Base-by-base conservation (phyloP, 345 rosid genomes). In the Lepidium africanum region DNA sequence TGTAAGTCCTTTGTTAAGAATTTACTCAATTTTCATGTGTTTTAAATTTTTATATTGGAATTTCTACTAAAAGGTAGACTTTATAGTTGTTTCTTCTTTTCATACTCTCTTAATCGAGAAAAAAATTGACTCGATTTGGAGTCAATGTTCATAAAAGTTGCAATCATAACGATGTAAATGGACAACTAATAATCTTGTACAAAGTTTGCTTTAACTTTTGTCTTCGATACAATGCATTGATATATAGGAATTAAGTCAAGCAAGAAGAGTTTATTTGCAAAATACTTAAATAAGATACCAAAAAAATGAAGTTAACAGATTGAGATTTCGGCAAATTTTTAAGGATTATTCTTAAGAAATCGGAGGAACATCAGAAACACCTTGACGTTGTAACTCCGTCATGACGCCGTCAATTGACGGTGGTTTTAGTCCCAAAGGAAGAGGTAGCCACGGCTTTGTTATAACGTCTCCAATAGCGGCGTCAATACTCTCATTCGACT, bases 401-500 rank as follows among this genome's bases (percentile, higher is more conserved):
- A 83, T 19, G 10, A 90, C 97, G 12, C 90, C 56, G 9, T 88
- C 94, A 0, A 77, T 23, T 1, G 98, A 83, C 5, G 87, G 98
- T 14, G 97, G 88, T 66, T 87, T 88, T 14, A 88, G 74, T 16
- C 91, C 89, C 0, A 93, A 82, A 47, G 96, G 97, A 61, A 90
- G 96, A 15, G 95, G 92, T 76, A 76, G 79, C 92, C 92, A 82
- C 66, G 97, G 95, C 65, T 93, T 88, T 3, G 83, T 58, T 70
- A 93, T 75, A 63, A 80, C 97, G 74, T 88, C 97, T 72, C 79
- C 89, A 1, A 90, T 80, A 33, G 84, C 88, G 9, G 83, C 88
- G 32, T 93, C 91, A 30, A 83, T 77, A 65, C 84, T 88, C 81
- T 93, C 96, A 5, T 78, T 85, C 11, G 92, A 84, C 88, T 90